Base-by-base conservation (phyloP, 148 eudicot genomes). In the Dianthus caryophyllus region DNA sequence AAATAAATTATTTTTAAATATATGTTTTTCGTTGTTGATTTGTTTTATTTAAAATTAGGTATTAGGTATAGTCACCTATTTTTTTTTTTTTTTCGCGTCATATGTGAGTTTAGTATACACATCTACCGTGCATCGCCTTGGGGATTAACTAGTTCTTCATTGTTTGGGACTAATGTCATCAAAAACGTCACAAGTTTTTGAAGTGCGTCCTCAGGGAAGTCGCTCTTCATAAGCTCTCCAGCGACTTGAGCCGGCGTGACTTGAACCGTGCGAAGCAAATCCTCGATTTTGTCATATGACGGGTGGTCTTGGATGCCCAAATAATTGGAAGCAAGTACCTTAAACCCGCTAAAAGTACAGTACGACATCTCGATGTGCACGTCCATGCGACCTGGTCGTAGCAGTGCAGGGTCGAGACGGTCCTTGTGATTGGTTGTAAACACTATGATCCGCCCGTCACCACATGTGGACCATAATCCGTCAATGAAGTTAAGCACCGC, bases 341-440 rank as follows among this genome's bases (percentile, higher is more conserved):
- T 76, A 74, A 88, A 85, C 17, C 88, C 86, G 12, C 65, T 67
- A 14, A 79, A 83, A 5, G 88, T 80, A 72, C 90, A 88, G 21
- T 84, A 85, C 1, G 90, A 82, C 96, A 88, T 88, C 74, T 84
- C 83, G 67, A 88, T 82, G 61, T 88, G 90, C 72, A 85, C 79
- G 14, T 88, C 95, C 95, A 88, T 88, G 1, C 90, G 83, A 7
- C 95, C 95, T 11, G 95, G 90, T 2, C 90, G 85, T 9, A 88
- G 73, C 22, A 88, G 47, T 0, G 90, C 90, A 7, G 90, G 85
- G 43, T 88, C 96, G 2, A 88, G 80, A 30, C 77, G 79, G 54
- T 85, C 95, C 69, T 80, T 85, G 78, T 85, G 88, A 71, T 88
- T 88, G 21, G 90, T 88, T 0, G 90, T 88, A 79, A 88, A 85